Percentiles rank a stretch among this genome's conserved stretches.
Conservation (phyloP, 179 eudicot genomes). For the Silene noctiflora region DNA sequence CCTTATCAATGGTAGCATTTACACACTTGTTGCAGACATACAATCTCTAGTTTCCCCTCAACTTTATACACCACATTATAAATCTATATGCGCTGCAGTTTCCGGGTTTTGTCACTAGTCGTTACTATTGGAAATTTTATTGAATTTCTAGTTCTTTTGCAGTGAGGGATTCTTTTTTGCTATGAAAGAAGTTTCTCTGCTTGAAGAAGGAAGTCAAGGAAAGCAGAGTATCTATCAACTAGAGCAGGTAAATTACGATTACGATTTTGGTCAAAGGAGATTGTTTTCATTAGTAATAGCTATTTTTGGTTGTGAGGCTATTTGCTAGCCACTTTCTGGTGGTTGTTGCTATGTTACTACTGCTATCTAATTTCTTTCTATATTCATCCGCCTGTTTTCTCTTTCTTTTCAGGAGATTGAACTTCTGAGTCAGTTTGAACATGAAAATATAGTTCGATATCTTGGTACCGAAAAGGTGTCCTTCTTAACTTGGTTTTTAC, state of each 20-base stretch:
- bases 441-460: slow-evolving; percentile 80
- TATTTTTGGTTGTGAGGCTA: slow-evolving; percentile 4
- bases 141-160: slow-evolving; percentile 25
- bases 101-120: not conserved
- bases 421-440: slow-evolving; percentile 66
- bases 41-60: not conserved
- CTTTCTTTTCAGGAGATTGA: slow-evolving; percentile 61
- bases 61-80: not conserved
- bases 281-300: not conserved
- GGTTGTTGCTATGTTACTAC: not conserved
- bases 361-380: too few relatives aligned
- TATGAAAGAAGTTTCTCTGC: slow-evolving; percentile 86
- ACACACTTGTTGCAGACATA: not conserved
- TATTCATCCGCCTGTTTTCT: slow-evolving; percentile 8
- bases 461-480: slow-evolving; percentile 73
- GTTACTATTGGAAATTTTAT: not conserved
- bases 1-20: not conserved
- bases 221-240: slow-evolving; percentile 66
- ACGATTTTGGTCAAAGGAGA: not conserved
- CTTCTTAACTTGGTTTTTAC: not conserved
- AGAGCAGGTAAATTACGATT: slow-evolving; percentile 57
- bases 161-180: slow-evolving; percentile 80
- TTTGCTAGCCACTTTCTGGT: not conserved
- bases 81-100: not conserved
- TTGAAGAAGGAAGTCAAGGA: slow-evolving; percentile 71